These are phyloP conservation scores for Phalaenopsis hybrid DNA, from an alignment of 116 monocot genomes.

Conservation along the genomic window DNA sequence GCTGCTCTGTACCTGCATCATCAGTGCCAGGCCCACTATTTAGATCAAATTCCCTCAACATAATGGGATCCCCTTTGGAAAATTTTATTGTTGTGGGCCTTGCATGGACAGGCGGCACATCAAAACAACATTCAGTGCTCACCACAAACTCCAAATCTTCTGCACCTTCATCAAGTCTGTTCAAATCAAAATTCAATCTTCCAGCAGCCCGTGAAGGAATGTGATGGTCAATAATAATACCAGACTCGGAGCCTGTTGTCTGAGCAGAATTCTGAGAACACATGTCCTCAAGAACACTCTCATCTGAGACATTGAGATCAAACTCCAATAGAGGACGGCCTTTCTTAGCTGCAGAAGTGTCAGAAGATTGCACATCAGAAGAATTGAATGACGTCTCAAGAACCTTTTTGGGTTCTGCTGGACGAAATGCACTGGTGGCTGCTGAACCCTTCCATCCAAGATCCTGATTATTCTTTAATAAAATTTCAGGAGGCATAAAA, in stretches of 20 bases:
- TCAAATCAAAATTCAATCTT: slow-evolving; percentile 51
- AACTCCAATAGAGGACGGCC: slow-evolving; percentile 28
- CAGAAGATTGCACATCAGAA: slow-evolving; percentile 18
- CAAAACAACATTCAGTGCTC: slow-evolving; percentile 10
- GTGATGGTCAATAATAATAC: slow-evolving; percentile 11
- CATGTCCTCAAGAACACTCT: slow-evolving; percentile 36
- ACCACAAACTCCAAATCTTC: slow-evolving; percentile 28
- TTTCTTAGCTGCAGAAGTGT: slow-evolving; percentile 13
- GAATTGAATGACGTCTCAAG: slow-evolving; percentile 38
- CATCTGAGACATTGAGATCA: slow-evolving; percentile 52
- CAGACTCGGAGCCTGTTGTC: slow-evolving; percentile 22
- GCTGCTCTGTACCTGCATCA: slow-evolving; percentile 38
- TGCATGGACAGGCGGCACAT: slow-evolving; percentile 20
- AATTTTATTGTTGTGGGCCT: slow-evolving; percentile 16
- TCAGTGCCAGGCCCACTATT: slow-evolving; percentile 49
- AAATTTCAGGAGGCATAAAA: slow-evolving; percentile 54
- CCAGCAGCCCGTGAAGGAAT: slow-evolving; percentile 17
- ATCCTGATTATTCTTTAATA: slow-evolving; percentile 34
- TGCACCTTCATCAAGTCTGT: slow-evolving; percentile 35
- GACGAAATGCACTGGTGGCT: slow-evolving; percentile 69
- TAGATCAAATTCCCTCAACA: slow-evolving; percentile 48
- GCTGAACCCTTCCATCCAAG: slow-evolving; percentile 71
- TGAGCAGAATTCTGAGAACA: slow-evolving; percentile 22
- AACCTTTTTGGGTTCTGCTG: slow-evolving; percentile 55
- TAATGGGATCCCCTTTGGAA: slow-evolving; percentile 22